Conservation (phyloP, 352 stramenopile genomes). For the Globisporangium alternatum region DNA sequence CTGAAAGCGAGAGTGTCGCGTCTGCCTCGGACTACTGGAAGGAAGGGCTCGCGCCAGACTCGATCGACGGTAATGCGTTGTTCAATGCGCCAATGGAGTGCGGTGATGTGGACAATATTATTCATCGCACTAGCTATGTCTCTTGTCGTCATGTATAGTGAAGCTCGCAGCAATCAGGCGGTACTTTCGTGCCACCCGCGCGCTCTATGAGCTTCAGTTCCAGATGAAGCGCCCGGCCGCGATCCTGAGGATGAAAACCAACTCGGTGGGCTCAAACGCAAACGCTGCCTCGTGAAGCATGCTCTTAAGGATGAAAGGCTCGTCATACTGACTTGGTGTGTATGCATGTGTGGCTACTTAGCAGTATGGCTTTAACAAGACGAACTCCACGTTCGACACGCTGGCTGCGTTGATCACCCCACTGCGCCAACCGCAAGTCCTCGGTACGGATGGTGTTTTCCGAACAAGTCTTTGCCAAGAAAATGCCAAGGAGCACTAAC, state of each 20-base stretch:
- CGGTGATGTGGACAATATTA: too few species aligned
- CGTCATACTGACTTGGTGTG: conserved; percentile 1
- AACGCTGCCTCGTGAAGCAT: not conserved
- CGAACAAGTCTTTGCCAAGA: not conserved
- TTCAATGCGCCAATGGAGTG: not conserved
- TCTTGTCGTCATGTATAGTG: conserved; percentile 21
- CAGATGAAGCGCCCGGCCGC: conserved; percentile 69
- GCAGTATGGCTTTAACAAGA: conserved; percentile 76
- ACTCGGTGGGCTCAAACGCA: conserved; percentile 28
- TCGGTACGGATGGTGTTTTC: conserved; percentile 37
- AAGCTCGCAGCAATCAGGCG: conserved; percentile 53
- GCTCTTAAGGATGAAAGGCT: not conserved
- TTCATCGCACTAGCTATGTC: not conserved
- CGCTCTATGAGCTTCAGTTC: conserved; percentile 73
- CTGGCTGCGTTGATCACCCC: conserved; percentile 63
- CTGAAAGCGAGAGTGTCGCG: not conserved
- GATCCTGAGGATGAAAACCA: conserved; percentile 74
- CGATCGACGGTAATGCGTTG: conserved; percentile 10
- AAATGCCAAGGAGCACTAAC: not conserved
- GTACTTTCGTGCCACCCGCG: conserved; percentile 58
- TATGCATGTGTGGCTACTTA: not conserved
- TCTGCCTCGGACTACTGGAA: conserved; percentile 17
- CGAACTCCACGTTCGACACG: conserved; percentile 62
- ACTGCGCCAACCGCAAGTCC: conserved; percentile 57
- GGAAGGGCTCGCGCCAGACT: conserved; percentile 11